Percentiles rank a stretch among this genome's conserved stretches.
Conservation (phyloP, 495 filamentous ascomycete genomes). For the Annulohypoxylon moriforme region DNA sequence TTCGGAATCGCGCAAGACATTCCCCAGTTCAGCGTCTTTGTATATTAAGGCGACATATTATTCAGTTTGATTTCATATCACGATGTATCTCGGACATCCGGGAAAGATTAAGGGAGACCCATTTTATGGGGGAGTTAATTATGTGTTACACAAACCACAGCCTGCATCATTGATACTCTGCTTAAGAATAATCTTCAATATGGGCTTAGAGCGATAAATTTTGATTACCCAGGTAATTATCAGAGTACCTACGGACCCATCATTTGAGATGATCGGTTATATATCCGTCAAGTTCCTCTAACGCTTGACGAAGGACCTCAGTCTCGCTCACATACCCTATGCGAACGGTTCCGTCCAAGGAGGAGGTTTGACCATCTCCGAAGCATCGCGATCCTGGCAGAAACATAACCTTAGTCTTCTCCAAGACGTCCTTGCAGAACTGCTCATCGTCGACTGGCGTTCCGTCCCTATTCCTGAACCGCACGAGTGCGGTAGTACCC, state of each 20-base stretch:
- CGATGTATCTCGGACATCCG: no score
- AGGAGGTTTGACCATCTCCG: constrained; percentile 62
- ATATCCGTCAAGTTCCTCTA: constrained; percentile 71
- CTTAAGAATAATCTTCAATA: background rate
- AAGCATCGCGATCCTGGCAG: constrained; percentile 82
- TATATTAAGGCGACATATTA: no score
- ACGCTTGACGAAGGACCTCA: constrained; percentile 72
- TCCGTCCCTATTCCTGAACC: constrained; percentile 71
- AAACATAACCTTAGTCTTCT: constrained; percentile 81
- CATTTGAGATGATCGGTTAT: constrained; percentile 53
- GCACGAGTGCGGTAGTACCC: constrained; percentile 85
- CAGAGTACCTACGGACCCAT: background rate
- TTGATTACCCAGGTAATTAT: background rate
- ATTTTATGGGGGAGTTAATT: no score
- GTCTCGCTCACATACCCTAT: constrained; percentile 84
- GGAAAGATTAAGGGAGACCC: no score
- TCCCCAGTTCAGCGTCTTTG: no score
- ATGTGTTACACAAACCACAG: background rate
- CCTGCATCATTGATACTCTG: background rate
- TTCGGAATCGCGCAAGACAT: no score
- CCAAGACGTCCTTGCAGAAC: constrained; percentile 76
- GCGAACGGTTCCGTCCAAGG: constrained; percentile 83
- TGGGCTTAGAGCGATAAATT: background rate
- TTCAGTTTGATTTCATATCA: no score
- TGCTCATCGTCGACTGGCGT: constrained; percentile 74